phyloP scores from a whole-genome alignment of 306 rosid species.

The Rosa lucieae region DNA sequence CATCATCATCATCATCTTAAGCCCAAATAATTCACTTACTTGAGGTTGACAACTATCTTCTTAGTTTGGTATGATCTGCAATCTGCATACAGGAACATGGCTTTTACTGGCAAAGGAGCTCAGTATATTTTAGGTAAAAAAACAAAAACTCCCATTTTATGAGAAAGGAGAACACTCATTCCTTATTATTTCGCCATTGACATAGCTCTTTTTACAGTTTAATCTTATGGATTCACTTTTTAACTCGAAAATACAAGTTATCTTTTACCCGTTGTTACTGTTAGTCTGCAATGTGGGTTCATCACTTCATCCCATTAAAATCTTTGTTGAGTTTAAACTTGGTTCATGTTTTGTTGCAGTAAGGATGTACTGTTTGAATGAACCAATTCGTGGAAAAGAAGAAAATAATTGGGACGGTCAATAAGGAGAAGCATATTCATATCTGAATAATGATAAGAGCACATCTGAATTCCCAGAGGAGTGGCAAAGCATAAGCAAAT shows the following conservation, averaged over 20 bases:
- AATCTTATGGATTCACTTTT: background rate
- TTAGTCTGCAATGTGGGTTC: background rate
- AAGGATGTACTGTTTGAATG: background rate
- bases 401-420: background rate
- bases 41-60: background rate
- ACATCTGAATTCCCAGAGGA: slow-evolving; percentile 11
- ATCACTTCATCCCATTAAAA: background rate
- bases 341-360: background rate
- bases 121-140: background rate
- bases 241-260: background rate
- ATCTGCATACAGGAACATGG: background rate
- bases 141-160: background rate
- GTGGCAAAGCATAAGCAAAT: slow-evolving; percentile 17
- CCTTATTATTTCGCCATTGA: background rate
- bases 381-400: background rate
- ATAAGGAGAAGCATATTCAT: slow-evolving; percentile 4
- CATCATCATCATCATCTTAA: background rate
- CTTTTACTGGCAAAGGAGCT: background rate
- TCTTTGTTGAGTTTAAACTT: background rate
- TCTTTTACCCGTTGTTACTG: background rate
- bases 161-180: background rate
- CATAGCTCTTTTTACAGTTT: background rate
- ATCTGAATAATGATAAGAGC: slow-evolving; percentile 6
- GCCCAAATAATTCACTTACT: slow-evolving; percentile 1
- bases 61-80: background rate